phyloP scores from a whole-genome alignment of 805 yeast genomes.

The Suhomyces emberorum region DNA sequence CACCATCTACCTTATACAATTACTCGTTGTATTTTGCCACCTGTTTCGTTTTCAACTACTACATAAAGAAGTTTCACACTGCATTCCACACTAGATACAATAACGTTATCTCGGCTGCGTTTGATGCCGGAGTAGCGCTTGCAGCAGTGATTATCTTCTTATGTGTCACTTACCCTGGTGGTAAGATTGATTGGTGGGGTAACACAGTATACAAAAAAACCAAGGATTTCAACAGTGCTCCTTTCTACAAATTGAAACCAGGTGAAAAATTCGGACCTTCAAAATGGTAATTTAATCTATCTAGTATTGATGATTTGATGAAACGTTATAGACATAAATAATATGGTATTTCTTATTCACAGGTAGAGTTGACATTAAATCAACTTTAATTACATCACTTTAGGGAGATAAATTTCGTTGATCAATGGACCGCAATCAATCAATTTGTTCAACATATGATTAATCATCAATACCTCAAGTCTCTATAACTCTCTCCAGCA shows the following conservation, averaged over 20 bases:
- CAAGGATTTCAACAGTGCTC: slow-evolving; percentile 9
- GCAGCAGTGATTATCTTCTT: slow-evolving; percentile 38
- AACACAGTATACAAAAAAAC: slow-evolving; percentile 14
- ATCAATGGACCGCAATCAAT: too few relatives aligned
- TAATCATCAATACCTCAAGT: too few relatives aligned
- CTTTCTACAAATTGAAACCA: slow-evolving; percentile 9
- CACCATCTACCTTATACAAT: slow-evolving; percentile 16
- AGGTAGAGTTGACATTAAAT: too few relatives aligned
- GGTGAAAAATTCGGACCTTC: slow-evolving; percentile 15
- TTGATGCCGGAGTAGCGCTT: slow-evolving; percentile 26
- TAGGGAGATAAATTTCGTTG: too few relatives aligned
- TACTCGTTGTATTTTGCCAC: slow-evolving; percentile 16
- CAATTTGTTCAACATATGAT: too few relatives aligned
- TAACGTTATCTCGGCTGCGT: slow-evolving; percentile 13
- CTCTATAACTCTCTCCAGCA: too few relatives aligned
- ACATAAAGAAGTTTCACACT: slow-evolving; percentile 10
- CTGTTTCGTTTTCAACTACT: slow-evolving; percentile 15
- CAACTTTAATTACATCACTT: too few relatives aligned
- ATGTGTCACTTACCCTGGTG: slow-evolving; percentile 19
- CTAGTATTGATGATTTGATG: too few relatives aligned
- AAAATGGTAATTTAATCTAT: slow-evolving; percentile 9
- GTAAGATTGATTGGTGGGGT: slow-evolving; percentile 15
- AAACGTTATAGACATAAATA: too few relatives aligned
- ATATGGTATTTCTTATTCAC: too few relatives aligned
- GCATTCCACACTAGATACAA: slow-evolving; percentile 14